Base-by-base conservation (phyloP, 495 filamentous ascomycete genomes). In the Penicillium parvum region DNA sequence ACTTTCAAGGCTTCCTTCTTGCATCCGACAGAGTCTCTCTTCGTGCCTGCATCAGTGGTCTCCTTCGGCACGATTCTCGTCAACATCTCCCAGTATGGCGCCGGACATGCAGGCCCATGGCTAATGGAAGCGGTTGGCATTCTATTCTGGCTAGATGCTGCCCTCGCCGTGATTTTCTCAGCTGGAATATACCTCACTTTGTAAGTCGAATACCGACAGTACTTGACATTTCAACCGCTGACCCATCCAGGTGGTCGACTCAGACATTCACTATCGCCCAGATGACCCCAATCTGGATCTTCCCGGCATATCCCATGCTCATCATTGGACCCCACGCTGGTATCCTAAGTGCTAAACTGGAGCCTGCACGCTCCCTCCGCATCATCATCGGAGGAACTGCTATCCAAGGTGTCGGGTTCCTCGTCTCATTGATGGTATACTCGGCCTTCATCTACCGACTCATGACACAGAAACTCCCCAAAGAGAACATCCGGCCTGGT, bases 261-360 rank as follows among this genome's bases (percentile, higher is more conserved):
- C 75, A 79, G 49, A 78, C 83, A 16, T 91, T 90, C 52, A 89
- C 88, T 2, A 87, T 95, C 23, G 79, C 82, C 14, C 80, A 83
- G 23, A 95, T 95, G 88, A 95, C 88, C 0, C 88, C 88, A 0
- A 80, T 91, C 33, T 95, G 88, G 88, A 89, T 95, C 23, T 95
- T 95, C 46, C 88, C 88, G 0, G 88, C 86, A 1, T 95, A 95
- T 49, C 88, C 88, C 0, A 77, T 94, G 42, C 77, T 95, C 5
- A 78, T 95, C 0, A 76, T 84, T 4, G 88, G 85, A 6, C 86
- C 88, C 0, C 79, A 86, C 58, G 87, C 85, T 33, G 75, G 75
- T 7, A 76, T 82, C 32, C 68, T 95, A 10, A 77, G 83, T 56
- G 56, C 49, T 28, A 67, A 56, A 45, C 69, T 64, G 20, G 66